Base-by-base conservation (phyloP, 2,329 filamentous ascomycete genomes). In the Lanzia echinophila region DNA sequence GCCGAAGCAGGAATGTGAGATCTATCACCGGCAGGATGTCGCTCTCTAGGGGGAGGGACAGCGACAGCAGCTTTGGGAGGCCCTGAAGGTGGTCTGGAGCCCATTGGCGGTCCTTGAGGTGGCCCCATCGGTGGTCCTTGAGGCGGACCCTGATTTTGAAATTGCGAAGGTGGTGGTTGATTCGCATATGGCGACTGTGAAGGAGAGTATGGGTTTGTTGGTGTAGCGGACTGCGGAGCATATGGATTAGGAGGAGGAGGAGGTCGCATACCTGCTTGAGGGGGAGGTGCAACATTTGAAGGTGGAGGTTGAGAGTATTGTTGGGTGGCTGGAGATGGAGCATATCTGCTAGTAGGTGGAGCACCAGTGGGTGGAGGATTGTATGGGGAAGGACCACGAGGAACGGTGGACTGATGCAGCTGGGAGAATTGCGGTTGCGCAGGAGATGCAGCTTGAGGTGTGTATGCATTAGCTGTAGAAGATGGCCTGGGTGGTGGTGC, bases 1-100 rank as follows among this genome's bases (percentile, higher is more conserved):
- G 92, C 89, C 49, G 77, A 77, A 12, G 82, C 69, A 0, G 92
- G 88, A 55, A 99, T 96, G 69, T 97, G 90, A 19, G 87, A 89
- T 47, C 92, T 85, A 70, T 97, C 92, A 62, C 92, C 92, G 41
- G 88, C 72, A 74, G 90, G 88, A 67, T 94, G 80, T 68, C 83
- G 90, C 28, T 76, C 66, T 65, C 77, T 78, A n/a, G 81, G 71
- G 12, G 83, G 76, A 20, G 74, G 60, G 36, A 73, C 72, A 19
- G 56, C 41, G n/a, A 45, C 34, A 15, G 50, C 10, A 33, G 50
- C 50, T 19, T 33, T 48, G 7, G 56, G 56, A 22, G 56, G 53
- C 42, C 73, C 69, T 12, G 75, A 70, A 56, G 71, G 70, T 4
- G 78, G 72, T 34, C 78, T 73, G 24, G 68, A 67, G 47, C 73